These are phyloP conservation scores for Saccharomycopsis oosterbeekiorum DNA, from an alignment of 805 yeast genomes.

Conservation along the genomic window DNA sequence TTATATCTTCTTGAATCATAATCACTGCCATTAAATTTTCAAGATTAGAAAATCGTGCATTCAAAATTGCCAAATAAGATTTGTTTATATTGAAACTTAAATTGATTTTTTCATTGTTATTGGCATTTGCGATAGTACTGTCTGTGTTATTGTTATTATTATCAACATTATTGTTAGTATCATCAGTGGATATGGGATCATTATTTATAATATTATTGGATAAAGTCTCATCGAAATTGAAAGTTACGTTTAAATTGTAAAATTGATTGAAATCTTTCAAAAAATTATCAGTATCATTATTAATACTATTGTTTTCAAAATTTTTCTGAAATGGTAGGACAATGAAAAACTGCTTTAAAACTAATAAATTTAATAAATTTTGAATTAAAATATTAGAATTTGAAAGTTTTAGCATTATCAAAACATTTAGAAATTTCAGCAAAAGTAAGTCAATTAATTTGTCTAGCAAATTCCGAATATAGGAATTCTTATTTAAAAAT, in stretches of 20 bases:
- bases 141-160: neutral
- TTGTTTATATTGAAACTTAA: conserved; percentile 20
- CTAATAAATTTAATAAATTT: conserved; percentile 59
- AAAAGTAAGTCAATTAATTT: conserved; percentile 59
- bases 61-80: conserved; percentile 35
- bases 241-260: neutral
- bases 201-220: neutral
- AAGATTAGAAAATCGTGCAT: conserved; percentile 31
- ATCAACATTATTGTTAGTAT: conserved; percentile 8
- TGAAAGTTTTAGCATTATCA: conserved; percentile 55
- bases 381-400: conserved; percentile 60
- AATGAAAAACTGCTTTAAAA: conserved; percentile 37
- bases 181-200: too few relatives aligned
- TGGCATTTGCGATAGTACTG: neutral
- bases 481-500: conserved; percentile 57
- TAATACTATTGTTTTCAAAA: neutral
- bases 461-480: conserved; percentile 65
- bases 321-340: conserved; percentile 23
- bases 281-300: neutral
- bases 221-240: neutral
- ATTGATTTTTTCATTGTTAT: conserved; percentile 4
- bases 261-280: neutral
- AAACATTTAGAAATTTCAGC: conserved; percentile 43
- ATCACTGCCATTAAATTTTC: conserved; percentile 64
- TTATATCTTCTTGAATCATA: conserved; percentile 60